phyloP scores from a whole-genome alignment of 2,329 filamentous ascomycete genomes.

The Pseudogymnoascus sp. region DNA sequence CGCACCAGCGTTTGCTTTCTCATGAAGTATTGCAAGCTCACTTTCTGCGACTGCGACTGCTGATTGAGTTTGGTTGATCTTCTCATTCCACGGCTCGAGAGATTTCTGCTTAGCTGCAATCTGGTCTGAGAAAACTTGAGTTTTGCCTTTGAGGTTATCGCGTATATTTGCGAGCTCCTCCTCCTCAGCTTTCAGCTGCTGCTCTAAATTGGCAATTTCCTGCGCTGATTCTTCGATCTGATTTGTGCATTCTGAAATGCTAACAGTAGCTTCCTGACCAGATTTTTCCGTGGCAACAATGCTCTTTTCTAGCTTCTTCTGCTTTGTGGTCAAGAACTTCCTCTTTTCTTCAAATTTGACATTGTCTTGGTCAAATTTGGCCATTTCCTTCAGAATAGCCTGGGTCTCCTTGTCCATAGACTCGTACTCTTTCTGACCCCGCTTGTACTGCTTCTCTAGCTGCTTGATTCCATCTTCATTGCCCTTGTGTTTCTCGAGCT shows the following conservation, averaged over 20 bases:
- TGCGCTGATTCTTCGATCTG: constrained; percentile 69
- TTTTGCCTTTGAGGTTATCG: constrained; percentile 87
- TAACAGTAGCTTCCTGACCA: constrained; percentile 64
- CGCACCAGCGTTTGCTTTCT: constrained; percentile 81
- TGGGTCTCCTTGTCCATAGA: constrained; percentile 75
- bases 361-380: constrained; percentile 89
- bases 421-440: constrained; percentile 76
- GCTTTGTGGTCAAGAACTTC: constrained; percentile 85
- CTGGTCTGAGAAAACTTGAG: constrained; percentile 85
- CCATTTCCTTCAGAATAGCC: constrained; percentile 72
- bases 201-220: constrained; percentile 71
- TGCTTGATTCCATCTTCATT: constrained; percentile 85
- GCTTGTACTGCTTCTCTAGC: constrained; percentile 76
- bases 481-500: constrained; percentile 86
- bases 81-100: constrained; percentile 92
- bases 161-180: constrained; percentile 75
- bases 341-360: constrained; percentile 98
- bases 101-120: constrained; percentile 90
- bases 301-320: constrained; percentile 89
- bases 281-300: constrained; percentile 70
- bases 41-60: constrained; percentile 90
- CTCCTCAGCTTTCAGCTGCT: constrained; percentile 70
- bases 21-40: constrained; percentile 82
- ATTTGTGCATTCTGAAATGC: constrained; percentile 67
- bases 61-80: constrained; percentile 93